These are phyloP conservation scores for Leptographium lundbergii DNA, from an alignment of 2,329 filamentous ascomycete genomes.

Conservation along the genomic window DNA sequence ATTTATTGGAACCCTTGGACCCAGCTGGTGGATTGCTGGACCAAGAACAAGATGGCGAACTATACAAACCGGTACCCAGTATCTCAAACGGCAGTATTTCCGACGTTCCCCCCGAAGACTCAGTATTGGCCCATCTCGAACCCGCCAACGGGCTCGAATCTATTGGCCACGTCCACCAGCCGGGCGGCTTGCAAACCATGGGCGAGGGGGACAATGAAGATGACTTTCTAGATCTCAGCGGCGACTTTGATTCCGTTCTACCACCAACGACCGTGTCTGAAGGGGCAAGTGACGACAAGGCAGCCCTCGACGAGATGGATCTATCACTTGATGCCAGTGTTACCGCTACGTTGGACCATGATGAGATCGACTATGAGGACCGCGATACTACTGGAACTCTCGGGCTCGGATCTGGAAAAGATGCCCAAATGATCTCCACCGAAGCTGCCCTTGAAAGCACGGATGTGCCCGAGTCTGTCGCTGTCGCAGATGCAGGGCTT, in stretches of 20 bases:
- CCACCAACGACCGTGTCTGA: neutral
- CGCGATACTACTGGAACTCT: neutral
- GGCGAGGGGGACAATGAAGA: conserved; percentile 3
- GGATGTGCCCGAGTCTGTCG: conserved; percentile 1
- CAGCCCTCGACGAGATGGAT: neutral
- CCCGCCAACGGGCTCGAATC: conserved; percentile 3
- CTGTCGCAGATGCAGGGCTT: neutral
- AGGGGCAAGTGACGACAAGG: neutral
- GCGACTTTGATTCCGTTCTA: neutral
- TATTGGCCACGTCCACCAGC: neutral
- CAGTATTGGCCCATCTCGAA: conserved; percentile 3
- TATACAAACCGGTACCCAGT: neutral
- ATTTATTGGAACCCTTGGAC: conserved; percentile 6
- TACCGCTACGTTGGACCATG: conserved; percentile 20
- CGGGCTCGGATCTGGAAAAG: neutral
- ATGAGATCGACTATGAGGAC: conserved; percentile 25
- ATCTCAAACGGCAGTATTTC: neutral
- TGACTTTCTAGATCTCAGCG: conserved; percentile 9
- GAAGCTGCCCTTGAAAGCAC: neutral
- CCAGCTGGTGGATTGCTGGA: neutral
- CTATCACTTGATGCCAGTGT: conserved; percentile 13
- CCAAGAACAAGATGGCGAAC: conserved; percentile 5
- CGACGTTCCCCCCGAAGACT: neutral
- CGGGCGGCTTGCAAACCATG: neutral
- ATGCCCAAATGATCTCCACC: neutral